These are phyloP conservation scores for Epichloe scottii DNA, from an alignment of 2,329 filamentous ascomycete genomes.

Conservation along the genomic window DNA sequence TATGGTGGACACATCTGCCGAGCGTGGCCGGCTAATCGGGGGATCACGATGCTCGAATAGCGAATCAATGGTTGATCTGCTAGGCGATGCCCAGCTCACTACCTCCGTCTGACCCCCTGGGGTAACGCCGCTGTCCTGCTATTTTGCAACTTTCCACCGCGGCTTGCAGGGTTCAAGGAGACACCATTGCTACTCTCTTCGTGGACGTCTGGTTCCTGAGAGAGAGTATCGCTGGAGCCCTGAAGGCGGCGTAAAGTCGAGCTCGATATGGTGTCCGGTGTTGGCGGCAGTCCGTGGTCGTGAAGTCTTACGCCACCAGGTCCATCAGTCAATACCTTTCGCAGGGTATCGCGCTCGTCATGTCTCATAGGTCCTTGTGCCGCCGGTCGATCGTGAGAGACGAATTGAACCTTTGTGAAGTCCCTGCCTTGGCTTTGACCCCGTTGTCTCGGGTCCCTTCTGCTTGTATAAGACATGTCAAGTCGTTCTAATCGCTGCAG, in stretches of 20 bases:
- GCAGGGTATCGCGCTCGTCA: slow-evolving; percentile 35
- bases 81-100: slow-evolving; percentile 4
- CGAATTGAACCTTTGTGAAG: slow-evolving; percentile 7
- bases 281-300: slow-evolving; percentile 39
- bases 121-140: neutral
- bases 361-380: slow-evolving; percentile 23
- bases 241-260: slow-evolving; percentile 39
- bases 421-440: slow-evolving; percentile 16
- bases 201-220: slow-evolving; percentile 16
- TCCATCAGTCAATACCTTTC: slow-evolving; percentile 36
- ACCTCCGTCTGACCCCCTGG: neutral
- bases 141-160: slow-evolving; percentile 7
- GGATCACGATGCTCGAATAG: slow-evolving; percentile 11
- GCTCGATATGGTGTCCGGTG: slow-evolving; percentile 47
- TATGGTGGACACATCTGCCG: slow-evolving; percentile 32
- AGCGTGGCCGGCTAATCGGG: slow-evolving; percentile 29
- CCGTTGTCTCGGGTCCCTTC: slow-evolving; percentile 17
- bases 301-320: slow-evolving; percentile 26
- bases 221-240: slow-evolving; percentile 36
- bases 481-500: slow-evolving; percentile 37
- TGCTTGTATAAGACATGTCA: slow-evolving; percentile 17
- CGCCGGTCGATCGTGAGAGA: slow-evolving; percentile 9
- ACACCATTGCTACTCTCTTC: slow-evolving; percentile 21
- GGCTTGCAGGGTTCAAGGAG: slow-evolving; percentile 14
- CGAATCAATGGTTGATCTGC: slow-evolving; percentile 1